A percentile compares a stretch with the other conserved stretches of the same genome.
Conservation (phyloP, 352 stramenopile genomes). For the Globisporangium radiosum region DNA sequence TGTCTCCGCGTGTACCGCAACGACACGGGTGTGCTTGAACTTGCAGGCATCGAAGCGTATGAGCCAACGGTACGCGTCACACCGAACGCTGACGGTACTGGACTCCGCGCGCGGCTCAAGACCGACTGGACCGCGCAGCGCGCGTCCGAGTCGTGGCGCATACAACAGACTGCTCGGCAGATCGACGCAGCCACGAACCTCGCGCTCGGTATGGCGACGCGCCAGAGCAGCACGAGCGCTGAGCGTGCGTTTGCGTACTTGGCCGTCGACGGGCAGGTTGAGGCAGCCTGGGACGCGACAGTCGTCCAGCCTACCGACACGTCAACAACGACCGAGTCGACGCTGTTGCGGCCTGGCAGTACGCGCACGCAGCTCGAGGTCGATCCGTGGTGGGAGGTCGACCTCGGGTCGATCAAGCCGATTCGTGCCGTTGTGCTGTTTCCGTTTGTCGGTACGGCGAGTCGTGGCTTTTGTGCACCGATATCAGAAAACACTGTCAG, state of each 20-base stretch:
- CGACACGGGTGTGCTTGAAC: constrained; percentile 21
- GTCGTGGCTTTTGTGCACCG: constrained; percentile 24
- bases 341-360: constrained; percentile 27
- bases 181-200: constrained; percentile 30
- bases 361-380: constrained; percentile 31
- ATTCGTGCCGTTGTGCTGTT: constrained; percentile 44
- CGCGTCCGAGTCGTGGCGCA: constrained; percentile 35
- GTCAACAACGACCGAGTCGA: background rate
- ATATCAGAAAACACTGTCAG: background rate
- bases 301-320: constrained; percentile 9
- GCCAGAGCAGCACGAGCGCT: constrained; percentile 49
- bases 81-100: constrained; percentile 28
- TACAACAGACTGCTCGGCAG: constrained; percentile 29
- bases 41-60: constrained; percentile 54
- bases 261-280: constrained; percentile 38
- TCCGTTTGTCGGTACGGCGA: constrained; percentile 37
- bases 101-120: constrained; percentile 41
- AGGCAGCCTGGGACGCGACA: constrained; percentile 32
- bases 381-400: constrained; percentile 70
- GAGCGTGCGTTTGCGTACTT: constrained; percentile 31
- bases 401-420: constrained; percentile 37
- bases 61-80: constrained; percentile 38
- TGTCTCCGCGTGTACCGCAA: constrained; percentile 50
- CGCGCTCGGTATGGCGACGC: constrained; percentile 44
- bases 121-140: constrained; percentile 34